phyloP scores from a whole-genome alignment of 805 yeast genomes.

The Metschnikowia similis region DNA sequence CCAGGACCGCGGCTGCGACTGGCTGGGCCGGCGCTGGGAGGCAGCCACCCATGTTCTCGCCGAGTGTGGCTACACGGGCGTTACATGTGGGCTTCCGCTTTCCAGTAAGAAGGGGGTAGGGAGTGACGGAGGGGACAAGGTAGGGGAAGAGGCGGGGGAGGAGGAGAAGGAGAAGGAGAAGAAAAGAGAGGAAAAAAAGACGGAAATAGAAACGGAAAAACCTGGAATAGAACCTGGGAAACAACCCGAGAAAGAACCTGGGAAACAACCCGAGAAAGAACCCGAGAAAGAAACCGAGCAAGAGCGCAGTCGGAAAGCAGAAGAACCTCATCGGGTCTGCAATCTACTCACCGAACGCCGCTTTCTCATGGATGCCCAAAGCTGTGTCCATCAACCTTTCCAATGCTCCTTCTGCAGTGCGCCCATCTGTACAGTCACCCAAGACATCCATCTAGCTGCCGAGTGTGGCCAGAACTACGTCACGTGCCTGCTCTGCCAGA shows the following conservation, averaged over 20 bases:
- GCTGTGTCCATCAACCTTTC: constrained; percentile 38
- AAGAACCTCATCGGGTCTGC: no score
- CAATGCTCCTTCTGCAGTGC: constrained; percentile 36
- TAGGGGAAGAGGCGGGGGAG: no score
- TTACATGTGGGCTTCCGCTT: constrained; percentile 24
- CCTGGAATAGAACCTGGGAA: no score
- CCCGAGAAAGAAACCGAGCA: no score
- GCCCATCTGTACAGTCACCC: constrained; percentile 24
- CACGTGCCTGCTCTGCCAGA: constrained; percentile 41
- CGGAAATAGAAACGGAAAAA: no score
- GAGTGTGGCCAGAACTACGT: constrained; percentile 38
- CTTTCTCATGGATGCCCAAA: constrained; percentile 10
- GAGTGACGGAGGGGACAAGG: not conserved
- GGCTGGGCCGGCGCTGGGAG: constrained; percentile 58
- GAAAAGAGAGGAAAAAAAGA: no score
- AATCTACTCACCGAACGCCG: constrained; percentile 19
- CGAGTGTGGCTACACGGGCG: constrained; percentile 36
- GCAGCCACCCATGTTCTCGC: constrained; percentile 44
- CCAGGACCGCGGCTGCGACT: constrained; percentile 48
- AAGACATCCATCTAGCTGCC: constrained; percentile 31
- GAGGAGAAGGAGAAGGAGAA: not conserved
- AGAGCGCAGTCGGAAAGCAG: no score
- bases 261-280: no score
- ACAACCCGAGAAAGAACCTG: no score
- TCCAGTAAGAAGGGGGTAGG: constrained; percentile 6